A percentile compares a stretch with the other conserved stretches of the same genome.
phyloP scores from a whole-genome alignment of 1,284 basidiomycete genomes.

The Ceratobasidium sp. region DNA sequence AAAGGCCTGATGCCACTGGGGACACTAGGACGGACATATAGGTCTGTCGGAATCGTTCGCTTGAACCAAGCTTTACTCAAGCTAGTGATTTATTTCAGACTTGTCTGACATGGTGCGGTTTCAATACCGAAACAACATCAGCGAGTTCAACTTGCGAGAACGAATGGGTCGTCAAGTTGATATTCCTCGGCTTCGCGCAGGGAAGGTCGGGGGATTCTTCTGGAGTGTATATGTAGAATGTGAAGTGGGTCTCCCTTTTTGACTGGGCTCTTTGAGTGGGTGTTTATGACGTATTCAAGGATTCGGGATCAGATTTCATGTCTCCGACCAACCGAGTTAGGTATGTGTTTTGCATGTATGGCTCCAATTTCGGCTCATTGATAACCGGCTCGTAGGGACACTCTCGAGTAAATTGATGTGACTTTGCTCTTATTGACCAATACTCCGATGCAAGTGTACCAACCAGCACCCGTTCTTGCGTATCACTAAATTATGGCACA shows the following conservation, averaged over 20 bases:
- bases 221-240: constrained; percentile 81
- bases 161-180: constrained; percentile 78
- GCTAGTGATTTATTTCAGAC: constrained; percentile 60
- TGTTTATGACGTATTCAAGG: neutral
- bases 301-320: constrained; percentile 70
- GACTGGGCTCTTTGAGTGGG: neutral
- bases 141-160: constrained; percentile 71
- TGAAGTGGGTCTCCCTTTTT: constrained; percentile 36
- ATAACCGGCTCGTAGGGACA: constrained; percentile 66
- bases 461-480: neutral
- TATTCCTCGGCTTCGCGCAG: constrained; percentile 80
- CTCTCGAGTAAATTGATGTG: constrained; percentile 92
- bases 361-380: neutral
- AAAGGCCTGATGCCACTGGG: neutral
- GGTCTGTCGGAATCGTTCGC: constrained; percentile 56
- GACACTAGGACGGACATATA: constrained; percentile 76
- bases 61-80: neutral
- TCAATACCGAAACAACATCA: constrained; percentile 75
- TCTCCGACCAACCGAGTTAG: constrained; percentile 80
- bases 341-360: constrained; percentile 54
- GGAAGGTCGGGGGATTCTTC: constrained; percentile 89
- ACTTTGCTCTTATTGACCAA: constrained; percentile 80
- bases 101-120: constrained; percentile 72
- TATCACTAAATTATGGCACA: neutral
- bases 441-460: constrained; percentile 71